phyloP scores from a whole-genome alignment of 805 yeast genomes.

The Saturnispora dispora region DNA sequence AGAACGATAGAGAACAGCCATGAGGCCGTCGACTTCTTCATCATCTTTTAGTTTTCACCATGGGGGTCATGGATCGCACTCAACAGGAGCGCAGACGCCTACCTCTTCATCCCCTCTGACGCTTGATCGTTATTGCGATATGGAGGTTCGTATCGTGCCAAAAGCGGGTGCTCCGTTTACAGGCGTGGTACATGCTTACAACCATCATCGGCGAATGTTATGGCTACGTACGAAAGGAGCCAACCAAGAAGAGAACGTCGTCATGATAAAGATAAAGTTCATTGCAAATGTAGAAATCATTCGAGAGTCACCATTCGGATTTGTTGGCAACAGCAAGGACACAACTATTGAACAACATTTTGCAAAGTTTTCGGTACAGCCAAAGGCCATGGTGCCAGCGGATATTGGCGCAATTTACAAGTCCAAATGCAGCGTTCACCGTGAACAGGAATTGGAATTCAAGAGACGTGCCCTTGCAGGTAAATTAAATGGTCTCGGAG shows the following conservation, averaged over 20 bases:
- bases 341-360: neutral
- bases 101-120: neutral
- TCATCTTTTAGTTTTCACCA: neutral
- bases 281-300: neutral
- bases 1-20: neutral
- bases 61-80: neutral
- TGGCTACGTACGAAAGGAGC: neutral
- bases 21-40: neutral
- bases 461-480: neutral
- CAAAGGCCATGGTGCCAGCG: neutral
- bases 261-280: neutral
- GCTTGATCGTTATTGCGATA: slow-evolving; percentile 2
- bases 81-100: neutral
- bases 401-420: slow-evolving; percentile 2
- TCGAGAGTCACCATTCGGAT: slow-evolving; percentile 1
- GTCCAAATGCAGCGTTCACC: neutral
- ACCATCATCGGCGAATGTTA: slow-evolving; percentile 1
- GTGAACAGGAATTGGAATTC: slow-evolving; percentile 1
- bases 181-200: slow-evolving; percentile 2
- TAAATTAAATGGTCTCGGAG: slow-evolving; percentile 1
- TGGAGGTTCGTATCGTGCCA: slow-evolving; percentile 2
- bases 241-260: neutral
- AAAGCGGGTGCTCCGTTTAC: neutral
- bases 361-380: neutral
- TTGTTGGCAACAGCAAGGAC: neutral